Evolutionary conservation across 805 yeast species (phyloP).

Genomic region (Wickerhamomyces kurtzmanii): DNA sequence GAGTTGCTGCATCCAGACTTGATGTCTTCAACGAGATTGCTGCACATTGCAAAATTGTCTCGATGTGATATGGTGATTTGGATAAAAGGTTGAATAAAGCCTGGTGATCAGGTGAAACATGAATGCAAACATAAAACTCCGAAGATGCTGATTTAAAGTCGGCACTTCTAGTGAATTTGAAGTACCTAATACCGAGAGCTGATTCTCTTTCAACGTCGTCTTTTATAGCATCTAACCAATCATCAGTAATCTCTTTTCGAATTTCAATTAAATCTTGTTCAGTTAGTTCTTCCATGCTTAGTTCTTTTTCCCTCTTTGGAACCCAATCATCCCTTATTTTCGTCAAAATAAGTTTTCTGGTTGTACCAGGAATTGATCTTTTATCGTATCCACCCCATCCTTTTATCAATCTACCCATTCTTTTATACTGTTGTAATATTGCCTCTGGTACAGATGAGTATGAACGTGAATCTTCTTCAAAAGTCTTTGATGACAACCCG

Average conservation of each 20-base stretch:
- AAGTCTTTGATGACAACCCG: slow-evolving; percentile 52
- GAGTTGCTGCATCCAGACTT: slow-evolving; percentile 57
- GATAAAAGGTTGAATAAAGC: slow-evolving; percentile 46
- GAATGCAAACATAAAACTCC: slow-evolving; percentile 54
- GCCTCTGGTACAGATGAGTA: slow-evolving; percentile 64
- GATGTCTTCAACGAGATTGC: slow-evolving; percentile 70
- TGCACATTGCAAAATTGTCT: slow-evolving; percentile 72
- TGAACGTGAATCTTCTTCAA: slow-evolving; percentile 68
- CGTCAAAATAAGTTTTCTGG: slow-evolving; percentile 56
- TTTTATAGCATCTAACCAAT: slow-evolving; percentile 40
- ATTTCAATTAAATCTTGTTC: slow-evolving; percentile 25
- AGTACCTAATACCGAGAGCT: slow-evolving; percentile 43
- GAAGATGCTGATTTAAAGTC: slow-evolving; percentile 26
- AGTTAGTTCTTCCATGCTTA: slow-evolving; percentile 47
- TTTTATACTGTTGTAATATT: slow-evolving; percentile 51
- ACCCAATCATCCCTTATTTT: slow-evolving; percentile 75
- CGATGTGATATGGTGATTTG: slow-evolving; percentile 63
- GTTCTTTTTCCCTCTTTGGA: slow-evolving; percentile 55
- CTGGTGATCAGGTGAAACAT: slow-evolving; percentile 73
- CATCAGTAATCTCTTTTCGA: slow-evolving; percentile 23
- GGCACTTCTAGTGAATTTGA: slow-evolving; percentile 34
- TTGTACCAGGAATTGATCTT: slow-evolving; percentile 63
- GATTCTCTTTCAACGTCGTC: slow-evolving; percentile 26
- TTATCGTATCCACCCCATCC: slow-evolving; percentile 85
- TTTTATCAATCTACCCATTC: slow-evolving; percentile 38